These are phyloP conservation scores for Pleurotus pulmonarius DNA, from an alignment of 768 basidiomycete species.

Conservation along the genomic window DNA sequence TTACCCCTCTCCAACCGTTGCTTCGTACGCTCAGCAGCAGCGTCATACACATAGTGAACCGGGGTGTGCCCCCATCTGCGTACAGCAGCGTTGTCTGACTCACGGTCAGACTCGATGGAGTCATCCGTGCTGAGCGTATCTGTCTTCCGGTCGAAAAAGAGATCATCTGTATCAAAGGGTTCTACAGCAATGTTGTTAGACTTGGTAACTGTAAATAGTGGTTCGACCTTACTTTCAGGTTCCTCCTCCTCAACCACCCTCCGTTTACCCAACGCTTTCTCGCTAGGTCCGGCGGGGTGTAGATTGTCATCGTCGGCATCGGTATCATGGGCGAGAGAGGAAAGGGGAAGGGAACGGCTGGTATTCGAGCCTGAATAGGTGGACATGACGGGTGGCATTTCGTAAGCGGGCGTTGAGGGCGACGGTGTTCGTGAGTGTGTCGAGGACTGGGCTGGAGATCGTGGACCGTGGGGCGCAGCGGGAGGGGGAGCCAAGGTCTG, in stretches of 20 bases:
- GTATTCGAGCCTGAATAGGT: conserved; percentile 10
- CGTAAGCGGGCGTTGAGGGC: conserved; percentile 40
- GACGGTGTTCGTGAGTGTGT: conserved; percentile 68
- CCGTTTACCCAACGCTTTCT: conserved; percentile 87
- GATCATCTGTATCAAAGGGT: conserved; percentile 52
- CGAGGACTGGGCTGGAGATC: conserved; percentile 46
- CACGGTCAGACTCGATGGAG: conserved; percentile 18
- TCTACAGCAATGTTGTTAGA: conserved; percentile 24
- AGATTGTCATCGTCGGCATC: conserved; percentile 27
- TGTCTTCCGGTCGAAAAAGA: conserved; percentile 41
- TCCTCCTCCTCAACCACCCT: conserved; percentile 52
- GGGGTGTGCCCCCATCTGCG: conserved; percentile 39
- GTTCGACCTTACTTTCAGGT: conserved; percentile 37
- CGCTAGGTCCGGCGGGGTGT: conserved; percentile 63
- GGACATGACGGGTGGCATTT: conserved; percentile 6
- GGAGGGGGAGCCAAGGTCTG: conserved; percentile 59
- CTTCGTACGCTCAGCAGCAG: conserved; percentile 77
- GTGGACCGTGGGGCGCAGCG: conserved; percentile 68
- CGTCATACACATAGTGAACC: conserved; percentile 85
- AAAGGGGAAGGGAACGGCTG: conserved; percentile 11
- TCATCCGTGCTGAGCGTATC: conserved; percentile 29
- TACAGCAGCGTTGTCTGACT: conserved; percentile 52
- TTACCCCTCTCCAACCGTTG: conserved; percentile 50
- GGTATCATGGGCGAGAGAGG: conserved; percentile 15
- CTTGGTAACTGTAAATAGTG: not conserved